Conservation (phyloP, 495 filamentous ascomycete species). For the Penicillium verhagenii region DNA sequence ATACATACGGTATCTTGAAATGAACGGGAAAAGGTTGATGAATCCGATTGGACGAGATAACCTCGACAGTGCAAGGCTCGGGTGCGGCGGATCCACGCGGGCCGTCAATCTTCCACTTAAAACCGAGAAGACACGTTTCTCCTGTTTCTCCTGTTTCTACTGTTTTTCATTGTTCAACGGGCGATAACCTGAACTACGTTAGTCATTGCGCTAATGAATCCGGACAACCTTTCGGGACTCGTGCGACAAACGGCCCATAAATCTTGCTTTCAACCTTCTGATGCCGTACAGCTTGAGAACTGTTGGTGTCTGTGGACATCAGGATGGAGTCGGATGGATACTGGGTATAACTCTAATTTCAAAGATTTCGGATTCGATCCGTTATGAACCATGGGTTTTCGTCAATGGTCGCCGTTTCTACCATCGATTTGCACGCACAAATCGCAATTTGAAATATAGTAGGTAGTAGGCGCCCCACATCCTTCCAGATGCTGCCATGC, state of each 20-base stretch:
- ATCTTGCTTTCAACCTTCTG: background rate
- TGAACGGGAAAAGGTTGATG: background rate
- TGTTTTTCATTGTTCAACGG: background rate
- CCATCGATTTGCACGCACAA: background rate
- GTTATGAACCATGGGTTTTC: background rate
- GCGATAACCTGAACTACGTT: background rate
- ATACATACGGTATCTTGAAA: no score
- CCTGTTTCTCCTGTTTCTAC: no score
- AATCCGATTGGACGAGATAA: background rate
- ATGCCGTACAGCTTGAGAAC: background rate
- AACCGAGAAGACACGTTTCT: background rate
- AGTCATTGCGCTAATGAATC: background rate
- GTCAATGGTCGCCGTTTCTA: background rate
- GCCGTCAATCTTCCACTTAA: slow-evolving; percentile 1
- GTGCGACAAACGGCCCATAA: background rate
- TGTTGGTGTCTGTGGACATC: background rate
- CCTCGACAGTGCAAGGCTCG: background rate
- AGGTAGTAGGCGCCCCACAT: no score
- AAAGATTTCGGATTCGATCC: background rate
- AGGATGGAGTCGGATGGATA: background rate
- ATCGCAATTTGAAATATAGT: background rate
- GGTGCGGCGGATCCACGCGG: background rate
- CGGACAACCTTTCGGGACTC: background rate
- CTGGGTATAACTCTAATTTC: background rate
- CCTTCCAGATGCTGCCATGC: background rate